Percentiles rank a stretch among this genome's conserved stretches.
phyloP scores from a whole-genome alignment of 768 basidiomycete species.

The Lactifluus echinatus region DNA sequence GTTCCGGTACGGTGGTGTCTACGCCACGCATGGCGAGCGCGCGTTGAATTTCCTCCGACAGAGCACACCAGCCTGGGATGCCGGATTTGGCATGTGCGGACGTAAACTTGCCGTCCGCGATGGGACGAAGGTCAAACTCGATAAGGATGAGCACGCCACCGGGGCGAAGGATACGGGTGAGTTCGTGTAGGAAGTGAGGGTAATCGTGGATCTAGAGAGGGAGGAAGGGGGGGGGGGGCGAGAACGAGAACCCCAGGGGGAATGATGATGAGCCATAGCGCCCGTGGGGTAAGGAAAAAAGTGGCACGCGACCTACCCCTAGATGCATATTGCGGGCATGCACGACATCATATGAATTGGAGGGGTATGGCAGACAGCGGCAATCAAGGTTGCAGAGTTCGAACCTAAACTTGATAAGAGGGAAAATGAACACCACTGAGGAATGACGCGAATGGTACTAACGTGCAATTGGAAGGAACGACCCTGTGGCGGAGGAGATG shows the following conservation, averaged over 20 bases:
- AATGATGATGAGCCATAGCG: no score
- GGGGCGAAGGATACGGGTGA: slow-evolving; percentile 57
- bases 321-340: slow-evolving; percentile 63
- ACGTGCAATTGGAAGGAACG: slow-evolving; percentile 69
- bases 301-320: slow-evolving; percentile 39
- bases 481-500: slow-evolving; percentile 30
- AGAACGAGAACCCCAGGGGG: not conserved
- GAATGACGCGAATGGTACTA: slow-evolving; percentile 28
- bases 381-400: slow-evolving; percentile 64
- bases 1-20: slow-evolving; percentile 49
- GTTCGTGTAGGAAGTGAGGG: slow-evolving; percentile 49
- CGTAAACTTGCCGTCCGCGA: slow-evolving; percentile 37
- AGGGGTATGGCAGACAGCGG: slow-evolving; percentile 52
- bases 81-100: slow-evolving; percentile 27
- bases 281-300: slow-evolving; percentile 13
- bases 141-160: slow-evolving; percentile 63
- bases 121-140: slow-evolving; percentile 49
- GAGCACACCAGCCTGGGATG: slow-evolving; percentile 50
- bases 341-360: slow-evolving; percentile 55
- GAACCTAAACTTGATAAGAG: slow-evolving; percentile 35
- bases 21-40: slow-evolving; percentile 45
- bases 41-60: slow-evolving; percentile 54
- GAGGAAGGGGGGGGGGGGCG: not conserved
- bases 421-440: not conserved
- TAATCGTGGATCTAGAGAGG: slow-evolving; percentile 49